Evolutionary conservation across 1,284 basidiomycete genomes (phyloP), one percentile per base, ranked within the genome.

Genomic region (Papiliotrema flavescens): DNA sequence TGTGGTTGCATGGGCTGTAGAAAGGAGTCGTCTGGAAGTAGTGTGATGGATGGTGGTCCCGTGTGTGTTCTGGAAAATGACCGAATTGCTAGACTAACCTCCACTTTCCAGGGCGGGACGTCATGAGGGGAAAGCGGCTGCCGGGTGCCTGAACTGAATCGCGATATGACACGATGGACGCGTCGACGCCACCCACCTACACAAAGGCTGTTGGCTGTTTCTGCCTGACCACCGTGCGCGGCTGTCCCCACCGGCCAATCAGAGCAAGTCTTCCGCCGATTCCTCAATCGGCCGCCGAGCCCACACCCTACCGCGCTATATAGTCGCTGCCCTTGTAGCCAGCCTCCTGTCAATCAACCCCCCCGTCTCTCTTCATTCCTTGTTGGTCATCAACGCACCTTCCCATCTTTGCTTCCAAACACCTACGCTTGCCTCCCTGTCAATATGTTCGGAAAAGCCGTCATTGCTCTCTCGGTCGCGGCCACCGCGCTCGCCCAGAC

Each of bases 401-500:
- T 54, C 15, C 39, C 47, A 52, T 48, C 23, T 59, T 48, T 42
- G 45, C 35, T 53, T 41, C 51, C 32, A 26, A 11, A 24, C 28
- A 47, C 49, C 51, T 35, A 51, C 51, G 24, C 36, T 35, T 49
- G 35, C 36, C 44, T 36, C 42, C 43, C 28, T 23, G 47, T 36
- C 40, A 37, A 43, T 36, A 65, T 71, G 67, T 56, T 69, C 63
- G 42, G 53, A 58, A 62, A 61, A 42, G 46, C 53, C 46, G 26
- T 60, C 57, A 35, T 63, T 43, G 42, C 65, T 43, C 46, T 65
- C 49, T 57, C 63, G 44, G 57, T 69, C 51, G 66, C 64, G 35
- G 67, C 56, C 50, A 49, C 64, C 39, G 65, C 64, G 40, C 34
- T 64, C 28, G 72, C 66, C 45, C 62, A 69, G 60, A 49, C 60